phyloP scores from a whole-genome alignment of 2,329 filamentous ascomycete genomes.

The Aureobasidium namibiae region DNA sequence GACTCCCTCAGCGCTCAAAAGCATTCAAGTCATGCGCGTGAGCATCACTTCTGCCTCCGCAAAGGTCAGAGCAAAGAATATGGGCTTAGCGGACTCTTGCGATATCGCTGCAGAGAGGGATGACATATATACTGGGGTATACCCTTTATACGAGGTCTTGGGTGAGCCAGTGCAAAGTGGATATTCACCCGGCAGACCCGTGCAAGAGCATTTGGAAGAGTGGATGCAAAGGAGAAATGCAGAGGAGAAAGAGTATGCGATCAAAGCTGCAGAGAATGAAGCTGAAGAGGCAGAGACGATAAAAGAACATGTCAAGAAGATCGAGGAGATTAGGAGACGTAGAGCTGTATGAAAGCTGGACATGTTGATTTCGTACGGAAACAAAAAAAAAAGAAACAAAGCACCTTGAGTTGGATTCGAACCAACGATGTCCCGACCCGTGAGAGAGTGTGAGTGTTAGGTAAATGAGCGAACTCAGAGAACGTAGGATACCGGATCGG shows the following conservation, averaged over 20 bases:
- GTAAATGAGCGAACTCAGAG: too few species aligned
- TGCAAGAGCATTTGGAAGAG: background rate
- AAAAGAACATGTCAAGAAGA: slow-evolving; percentile 1
- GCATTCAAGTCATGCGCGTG: slow-evolving; percentile 1
- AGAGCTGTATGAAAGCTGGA: background rate
- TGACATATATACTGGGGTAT: slow-evolving; percentile 7
- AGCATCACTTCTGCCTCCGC: background rate
- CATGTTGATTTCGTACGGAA: too few species aligned
- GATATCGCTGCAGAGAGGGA: background rate
- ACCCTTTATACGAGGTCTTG: background rate
- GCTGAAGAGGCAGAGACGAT: slow-evolving; percentile 5
- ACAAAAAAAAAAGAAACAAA: too few species aligned
- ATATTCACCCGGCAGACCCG: background rate
- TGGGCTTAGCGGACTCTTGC: slow-evolving; percentile 8
- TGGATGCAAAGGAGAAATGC: background rate
- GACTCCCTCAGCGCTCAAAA: slow-evolving; percentile 2
- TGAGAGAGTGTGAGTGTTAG: too few species aligned
- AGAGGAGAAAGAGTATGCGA: background rate
- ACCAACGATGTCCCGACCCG: too few species aligned
- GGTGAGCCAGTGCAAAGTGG: slow-evolving; percentile 1
- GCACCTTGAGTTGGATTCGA: too few species aligned
- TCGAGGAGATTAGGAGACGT: background rate
- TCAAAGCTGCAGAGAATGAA: background rate
- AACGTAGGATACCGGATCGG: too few species aligned
- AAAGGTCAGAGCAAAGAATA: slow-evolving; percentile 9